Base-by-base conservation (phyloP, 2,329 filamentous ascomycete genomes). In the Clonostachys solani region DNA sequence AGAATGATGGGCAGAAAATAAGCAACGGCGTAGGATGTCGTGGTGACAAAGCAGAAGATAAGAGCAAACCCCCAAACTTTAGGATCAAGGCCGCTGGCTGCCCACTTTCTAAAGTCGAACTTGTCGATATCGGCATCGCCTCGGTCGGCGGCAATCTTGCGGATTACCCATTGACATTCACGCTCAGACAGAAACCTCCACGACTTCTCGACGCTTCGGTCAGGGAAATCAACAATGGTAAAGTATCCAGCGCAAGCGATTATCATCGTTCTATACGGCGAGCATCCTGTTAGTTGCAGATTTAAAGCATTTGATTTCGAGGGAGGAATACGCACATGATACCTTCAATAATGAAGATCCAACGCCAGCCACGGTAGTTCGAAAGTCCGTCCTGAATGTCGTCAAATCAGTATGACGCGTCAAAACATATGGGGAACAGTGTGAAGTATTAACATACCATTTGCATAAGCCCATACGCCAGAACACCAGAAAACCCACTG, bases 271-370 rank as follows among this genome's bases (percentile, higher is more conserved):
- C 46, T 17, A 33, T 36, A 6, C 15, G 19, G 8, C 9, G 23
- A 29, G 33, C 40, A 33, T 18, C 12, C 12, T 13, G 16, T 37
- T n/a, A 15, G n/a, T 6, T 43, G 10, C 23, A 19, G 43, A 4
- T 2, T 16, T 3, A 4, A n/a, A 7, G 42, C 38, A 10, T 49
- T 40, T 7, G 47, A 47, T 40, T 48, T 46, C 12, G 66, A 55
- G 43, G 71, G 69, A 51, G 75, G 75, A 3, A 73, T 56, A 72
- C 72, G 9, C 23, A 55, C 2, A 74, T 76, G 2, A 90, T 73
- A 2, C 88, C 88, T 65, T 87, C 83, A 6, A 87, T 74, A 37
- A 87, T 80, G 50, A 84, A 84, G 46, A 84, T 83, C 82, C 78
- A 86, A 9, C 77, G 73, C 80, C 80, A 86, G 3, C 81, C 81